Evolutionary conservation across 169 alveolate genomes (phyloP), one percentile per base, ranked within the genome.

Genomic region (Neospora caninum): DNA sequence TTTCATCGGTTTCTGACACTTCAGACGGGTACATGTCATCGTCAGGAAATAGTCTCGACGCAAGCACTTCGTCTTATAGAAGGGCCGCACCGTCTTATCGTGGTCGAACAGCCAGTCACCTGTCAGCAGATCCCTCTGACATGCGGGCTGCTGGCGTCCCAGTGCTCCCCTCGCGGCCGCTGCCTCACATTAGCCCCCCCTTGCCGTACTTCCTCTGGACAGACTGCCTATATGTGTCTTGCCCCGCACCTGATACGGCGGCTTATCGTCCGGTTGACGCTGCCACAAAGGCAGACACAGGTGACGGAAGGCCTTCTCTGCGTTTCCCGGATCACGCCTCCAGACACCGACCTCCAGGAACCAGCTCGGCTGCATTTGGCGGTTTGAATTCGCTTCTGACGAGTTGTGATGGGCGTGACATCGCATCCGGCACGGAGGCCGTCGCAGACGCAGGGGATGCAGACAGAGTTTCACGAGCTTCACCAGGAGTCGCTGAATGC

Each of bases 151-250:
- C 73, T 6, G n/a, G 73, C 0, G 73, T 64, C n/a, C 73, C 73
- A 29, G 31, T 64, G 7, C 73, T 64, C 31, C 73, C 73, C 73
- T 27, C 73, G 73, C 31, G 4, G 25, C 31, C 73, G 25, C 73
- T 29, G 4, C n/a, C 16, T 7, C n/a, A 64, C n/a, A 27, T 64
- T 64, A 13, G 73, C n/a, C 73, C 73, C n/a, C 69, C 54, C 36
- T 38, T 82, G 29, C 89, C 89, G 53, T 82, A 82, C 38, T 82
- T 82, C 38, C 64, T 82, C n/a, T 82, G 89, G 89, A 82, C 89
- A 43, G 89, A 82, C 36, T 39, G 64, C 41, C 89, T 82, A 0
- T 64, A 64, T 64, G 73, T 64, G 16, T 64, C 73, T 64, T 16
- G 73, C 25, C 73, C 73, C 7, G 73, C 73, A 9, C 73, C 73